Evolutionary conservation across 1,284 basidiomycete species (phyloP), one percentile per base, ranked within the genome.

Genomic region (Fomitopsis schrenkii): DNA sequence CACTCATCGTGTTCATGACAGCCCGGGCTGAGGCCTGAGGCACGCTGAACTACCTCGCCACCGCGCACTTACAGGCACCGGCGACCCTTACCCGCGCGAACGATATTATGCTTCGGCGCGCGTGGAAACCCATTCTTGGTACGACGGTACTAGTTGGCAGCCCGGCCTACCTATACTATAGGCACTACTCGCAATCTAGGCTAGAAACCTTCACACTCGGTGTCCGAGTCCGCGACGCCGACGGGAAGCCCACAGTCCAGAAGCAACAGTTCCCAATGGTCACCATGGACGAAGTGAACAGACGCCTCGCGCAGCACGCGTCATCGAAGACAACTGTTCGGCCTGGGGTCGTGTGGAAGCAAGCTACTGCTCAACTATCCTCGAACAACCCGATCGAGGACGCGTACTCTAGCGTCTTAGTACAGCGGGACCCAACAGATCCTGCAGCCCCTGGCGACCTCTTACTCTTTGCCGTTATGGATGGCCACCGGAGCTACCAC

Each of bases 371-470:
- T 22, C 84, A 82, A 53, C 77, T 98, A 41, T 79, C 92, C 1
- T 90, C 93, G 6, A 98, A 98, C 71, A 85, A 93, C 64, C 94
- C 94, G 17, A 90, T 97, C 60, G 95, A 98, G 75, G 95, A 98
- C 72, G 87, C 94, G 19, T 83, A 88, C 66, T 85, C 91, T 3
- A 83, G 85, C 61, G 86, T 89, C 60, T 79, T 97, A 61, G 77
- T 97, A 19, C 75, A 84, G 65, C 78, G 87, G 50, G 86, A 91
- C 67, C 76, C 76, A 1, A 77, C 80, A 2, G 83, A 88, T 65
- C 75, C 80, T 19, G 78, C 80, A 3, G 77, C 79, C 0, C 81
- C 84, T 12, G 89, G 90, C 10, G 91, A 93, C 70, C 82, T 91
- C 65, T 78, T 93, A 55, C 91, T 97, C 74, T 95, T 94, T 68